Base-by-base conservation (phyloP, 306 rosid species). In the Vicia villosa region DNA sequence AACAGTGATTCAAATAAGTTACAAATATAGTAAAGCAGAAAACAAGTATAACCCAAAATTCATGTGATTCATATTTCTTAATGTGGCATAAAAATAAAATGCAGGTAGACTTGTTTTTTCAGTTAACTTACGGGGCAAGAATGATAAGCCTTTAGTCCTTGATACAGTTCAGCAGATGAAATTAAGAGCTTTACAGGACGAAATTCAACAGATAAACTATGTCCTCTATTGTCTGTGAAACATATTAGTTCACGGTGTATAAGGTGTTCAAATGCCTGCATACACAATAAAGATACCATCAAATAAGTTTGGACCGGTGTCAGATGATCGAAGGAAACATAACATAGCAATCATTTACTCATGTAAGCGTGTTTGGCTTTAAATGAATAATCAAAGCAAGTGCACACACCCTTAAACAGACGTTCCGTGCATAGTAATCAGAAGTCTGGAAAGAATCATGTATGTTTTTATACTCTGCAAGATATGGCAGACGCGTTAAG, bases 251-350 rank as follows among this genome's bases (percentile, higher is more conserved):
- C 94, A 20, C 92, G 84, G 56, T 78, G 84, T 45, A 88, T 74
- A 70, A 94, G 98, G 77, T 90, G 97, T 79, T 94, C 95, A 81
- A 94, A 88, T 60, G 97, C 97, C 97, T 94, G 92, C 81, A 76
- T 11, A 73, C 34, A 22, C 20, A 63, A 57, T 12, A 56, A 56
- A 73, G 38, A 19, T 12, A 58, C 52, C 64, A 50, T 32, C 60
- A 64, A n/a, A 56, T 66, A 60, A 63, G 65, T 43, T 11, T 21
- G 38, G 24, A 58, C 14, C 34, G 54, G 46, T 22, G 51, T 37
- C 12, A 56, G 28, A 34, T 51, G 46, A 26, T 36, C 36, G 32
- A 5, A 43, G 61, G 60, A 21, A 55, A 38, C 63, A 54, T 14
- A 43, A 19, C 67, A 70, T 34, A 60, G 50, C 20, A 19, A 59